Conservation (phyloP, 257 asterid genomes). For the Solanum piurae region DNA sequence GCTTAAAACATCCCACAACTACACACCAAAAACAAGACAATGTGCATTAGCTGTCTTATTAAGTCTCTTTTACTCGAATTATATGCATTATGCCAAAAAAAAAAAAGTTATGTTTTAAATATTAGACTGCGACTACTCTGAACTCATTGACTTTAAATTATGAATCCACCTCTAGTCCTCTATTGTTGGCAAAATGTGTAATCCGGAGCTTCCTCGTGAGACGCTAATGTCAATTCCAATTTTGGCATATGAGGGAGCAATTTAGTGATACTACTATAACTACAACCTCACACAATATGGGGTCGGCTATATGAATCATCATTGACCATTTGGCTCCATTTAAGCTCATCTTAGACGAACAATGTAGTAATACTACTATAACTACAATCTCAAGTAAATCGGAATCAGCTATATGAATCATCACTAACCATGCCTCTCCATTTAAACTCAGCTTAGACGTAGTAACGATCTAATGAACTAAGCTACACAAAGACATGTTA, state of each 20-base stretch:
- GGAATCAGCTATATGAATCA: neutral
- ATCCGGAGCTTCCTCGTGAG: neutral
- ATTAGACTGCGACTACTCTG: neutral
- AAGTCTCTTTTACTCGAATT: neutral
- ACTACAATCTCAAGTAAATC: neutral
- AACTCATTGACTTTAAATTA: neutral
- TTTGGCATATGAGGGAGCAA: neutral
- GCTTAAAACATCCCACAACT: slow-evolving; percentile 86
- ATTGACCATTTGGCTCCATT: neutral
- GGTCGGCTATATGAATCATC: neutral
- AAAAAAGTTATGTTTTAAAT: neutral
- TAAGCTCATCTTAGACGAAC: neutral
- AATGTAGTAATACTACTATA: neutral
- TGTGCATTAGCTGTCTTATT: neutral
- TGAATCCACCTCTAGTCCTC: neutral
- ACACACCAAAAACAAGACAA: too few relatives aligned
- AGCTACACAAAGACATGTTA: neutral
- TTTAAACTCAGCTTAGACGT: neutral
- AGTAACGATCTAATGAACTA: neutral
- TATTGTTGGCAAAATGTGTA: neutral
- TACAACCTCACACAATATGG: neutral
- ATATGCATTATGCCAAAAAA: neutral
- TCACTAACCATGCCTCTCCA: neutral
- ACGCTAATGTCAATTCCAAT: neutral
- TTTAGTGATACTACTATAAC: neutral